phyloP scores from a whole-genome alignment of 306 rosid genomes.

The Cicer arietinum region DNA sequence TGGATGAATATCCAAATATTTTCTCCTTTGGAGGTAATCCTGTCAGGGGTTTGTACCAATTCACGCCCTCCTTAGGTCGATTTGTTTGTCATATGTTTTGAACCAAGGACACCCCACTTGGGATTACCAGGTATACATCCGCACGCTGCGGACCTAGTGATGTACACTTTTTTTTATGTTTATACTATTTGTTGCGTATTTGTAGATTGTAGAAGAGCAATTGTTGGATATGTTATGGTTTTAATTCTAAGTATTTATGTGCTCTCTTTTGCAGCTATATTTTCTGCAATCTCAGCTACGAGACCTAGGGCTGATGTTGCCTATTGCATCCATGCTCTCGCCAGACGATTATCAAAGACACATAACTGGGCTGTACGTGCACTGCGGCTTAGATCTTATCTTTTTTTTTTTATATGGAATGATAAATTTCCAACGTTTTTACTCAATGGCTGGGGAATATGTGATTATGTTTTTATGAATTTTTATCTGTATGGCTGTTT shows the following conservation, averaged over 20 bases:
- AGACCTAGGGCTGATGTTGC: slow-evolving; percentile 99
- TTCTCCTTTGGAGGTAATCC: neutral
- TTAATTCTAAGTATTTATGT: slow-evolving; percentile 41
- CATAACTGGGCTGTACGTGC: slow-evolving; percentile 98
- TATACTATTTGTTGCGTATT: slow-evolving; percentile 8
- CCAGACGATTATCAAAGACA: slow-evolving; percentile 88
- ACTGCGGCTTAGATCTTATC: slow-evolving; percentile 34
- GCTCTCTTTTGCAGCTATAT: slow-evolving; percentile 73
- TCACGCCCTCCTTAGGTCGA: neutral
- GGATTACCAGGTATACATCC: neutral
- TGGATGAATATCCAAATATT: neutral
- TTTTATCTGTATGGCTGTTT: slow-evolving; percentile 23
- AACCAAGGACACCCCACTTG: neutral
- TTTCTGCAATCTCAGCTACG: slow-evolving; percentile 95
- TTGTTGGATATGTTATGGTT: slow-evolving; percentile 28
- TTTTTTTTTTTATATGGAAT: slow-evolving; percentile 10
- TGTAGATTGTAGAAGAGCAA: slow-evolving; percentile 35
- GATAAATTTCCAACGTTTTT: slow-evolving; percentile 9
- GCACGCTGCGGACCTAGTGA: neutral
- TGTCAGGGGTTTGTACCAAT: neutral
- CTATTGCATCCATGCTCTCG: slow-evolving; percentile 96
- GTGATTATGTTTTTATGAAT: slow-evolving; percentile 35
- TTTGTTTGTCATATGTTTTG: neutral
- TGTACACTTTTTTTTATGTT: slow-evolving; percentile 11
- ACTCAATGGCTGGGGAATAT: slow-evolving; percentile 20